Conservation (phyloP, 768 basidiomycete genomes). For the Panaeolus papilionaceus region DNA sequence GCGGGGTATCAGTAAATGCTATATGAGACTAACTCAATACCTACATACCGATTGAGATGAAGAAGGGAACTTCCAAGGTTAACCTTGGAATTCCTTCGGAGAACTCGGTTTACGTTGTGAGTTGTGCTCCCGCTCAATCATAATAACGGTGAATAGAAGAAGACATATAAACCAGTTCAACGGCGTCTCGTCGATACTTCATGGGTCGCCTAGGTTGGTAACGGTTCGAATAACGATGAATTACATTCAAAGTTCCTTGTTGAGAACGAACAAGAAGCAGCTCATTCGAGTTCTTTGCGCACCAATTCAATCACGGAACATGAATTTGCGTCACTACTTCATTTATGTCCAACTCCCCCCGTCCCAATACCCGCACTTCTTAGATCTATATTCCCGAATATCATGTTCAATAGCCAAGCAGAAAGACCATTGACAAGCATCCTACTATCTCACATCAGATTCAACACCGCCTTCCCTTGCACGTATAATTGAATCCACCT, state of each 20-base stretch:
- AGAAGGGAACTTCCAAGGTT: background rate
- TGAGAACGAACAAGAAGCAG: no score
- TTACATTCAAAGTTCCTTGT: no score
- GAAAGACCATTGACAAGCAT: background rate
- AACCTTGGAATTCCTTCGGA: background rate
- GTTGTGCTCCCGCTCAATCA: background rate
- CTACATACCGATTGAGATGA: background rate
- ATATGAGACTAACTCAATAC: background rate
- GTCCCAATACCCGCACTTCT: background rate
- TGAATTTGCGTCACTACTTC: background rate
- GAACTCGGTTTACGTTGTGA: background rate
- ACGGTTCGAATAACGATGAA: no score
- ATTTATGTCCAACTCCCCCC: background rate
- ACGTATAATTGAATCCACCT: background rate
- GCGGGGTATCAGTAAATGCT: background rate
- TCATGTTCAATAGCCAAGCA: background rate
- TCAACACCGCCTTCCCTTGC: background rate
- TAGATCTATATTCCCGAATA: constrained; percentile 1
- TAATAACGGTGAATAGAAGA: background rate
- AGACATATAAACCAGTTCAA: background rate
- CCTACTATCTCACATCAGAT: background rate
- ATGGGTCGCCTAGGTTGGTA: background rate
- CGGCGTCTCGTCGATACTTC: background rate
- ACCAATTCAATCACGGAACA: constrained; percentile 6
- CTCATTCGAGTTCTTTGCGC: no score